phyloP scores from a whole-genome alignment of 2,329 filamentous ascomycete species.

The Torrubiellomyces zombiae region DNA sequence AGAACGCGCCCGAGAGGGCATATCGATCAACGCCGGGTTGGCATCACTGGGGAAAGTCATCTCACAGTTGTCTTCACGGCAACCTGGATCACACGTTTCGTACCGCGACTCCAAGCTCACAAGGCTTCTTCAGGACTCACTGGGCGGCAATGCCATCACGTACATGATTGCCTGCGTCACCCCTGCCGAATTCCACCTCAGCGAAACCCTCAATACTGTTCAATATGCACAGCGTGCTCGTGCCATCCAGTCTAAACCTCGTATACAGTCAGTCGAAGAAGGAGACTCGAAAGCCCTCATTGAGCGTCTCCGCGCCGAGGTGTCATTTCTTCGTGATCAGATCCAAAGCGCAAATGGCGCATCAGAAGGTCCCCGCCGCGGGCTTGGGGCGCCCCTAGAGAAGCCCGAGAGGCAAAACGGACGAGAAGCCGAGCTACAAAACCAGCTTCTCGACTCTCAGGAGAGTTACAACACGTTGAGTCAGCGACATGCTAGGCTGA shows the following conservation, averaged over 20 bases:
- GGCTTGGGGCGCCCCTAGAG: conserved; percentile 40
- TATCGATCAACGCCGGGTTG: conserved; percentile 93
- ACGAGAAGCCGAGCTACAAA: conserved; percentile 78
- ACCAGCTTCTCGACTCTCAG: conserved; percentile 79
- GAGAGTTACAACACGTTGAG: conserved; percentile 90
- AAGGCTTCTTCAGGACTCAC: conserved; percentile 82
- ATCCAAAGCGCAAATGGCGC: conserved; percentile 64
- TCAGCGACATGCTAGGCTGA: conserved; percentile 85
- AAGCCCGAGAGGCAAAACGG: conserved; percentile 65
- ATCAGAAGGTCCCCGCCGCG: conserved; percentile 37
- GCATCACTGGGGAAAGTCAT: conserved; percentile 96
- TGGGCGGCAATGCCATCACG: conserved; percentile 92
- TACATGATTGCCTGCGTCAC: conserved; percentile 99
- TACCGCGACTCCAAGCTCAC: conserved; percentile 98
- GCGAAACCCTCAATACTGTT: conserved; percentile 93
- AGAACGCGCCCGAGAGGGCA: conserved; percentile 86
- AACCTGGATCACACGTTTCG: conserved; percentile 78
- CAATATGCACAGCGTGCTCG: conserved; percentile 93
- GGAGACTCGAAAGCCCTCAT: conserved; percentile 88
- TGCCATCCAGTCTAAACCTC: conserved; percentile 92
- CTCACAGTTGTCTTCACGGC: conserved; percentile 84
- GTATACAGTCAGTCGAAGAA: conserved; percentile 87
- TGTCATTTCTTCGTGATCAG: conserved; percentile 85
- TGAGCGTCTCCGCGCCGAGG: conserved; percentile 82
- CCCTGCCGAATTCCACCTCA: conserved; percentile 89